These are phyloP conservation scores for Rhizoctonia solani DNA, from an alignment of 1,284 basidiomycete species.

Conservation along the genomic window DNA sequence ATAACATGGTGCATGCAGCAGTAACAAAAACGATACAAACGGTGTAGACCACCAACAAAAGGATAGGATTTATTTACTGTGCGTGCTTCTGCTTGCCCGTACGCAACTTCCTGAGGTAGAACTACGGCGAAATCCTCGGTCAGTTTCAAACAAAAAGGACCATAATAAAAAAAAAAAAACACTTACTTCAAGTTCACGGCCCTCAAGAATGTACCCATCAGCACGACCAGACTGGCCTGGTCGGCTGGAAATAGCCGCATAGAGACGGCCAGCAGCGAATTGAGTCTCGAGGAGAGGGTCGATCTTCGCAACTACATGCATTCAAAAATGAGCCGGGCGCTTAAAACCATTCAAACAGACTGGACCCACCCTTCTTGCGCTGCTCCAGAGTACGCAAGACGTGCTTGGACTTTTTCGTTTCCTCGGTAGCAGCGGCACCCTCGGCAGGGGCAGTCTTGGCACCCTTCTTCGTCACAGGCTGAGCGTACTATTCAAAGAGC, in stretches of 20 bases:
- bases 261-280: slow-evolving; percentile 86
- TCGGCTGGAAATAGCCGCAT: slow-evolving; percentile 86
- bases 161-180: slow-evolving; percentile 41
- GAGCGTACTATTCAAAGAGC: slow-evolving; percentile 91
- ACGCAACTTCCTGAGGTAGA: slow-evolving; percentile 92
- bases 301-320: slow-evolving; percentile 75
- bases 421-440: slow-evolving; percentile 55
- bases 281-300: slow-evolving; percentile 85
- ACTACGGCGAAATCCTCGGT: no score
- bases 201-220: slow-evolving; percentile 95
- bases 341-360: slow-evolving; percentile 34
- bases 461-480: slow-evolving; percentile 85
- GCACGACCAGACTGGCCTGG: slow-evolving; percentile 93
- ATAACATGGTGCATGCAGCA: slow-evolving; percentile 19
- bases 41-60: slow-evolving; percentile 6
- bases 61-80: slow-evolving; percentile 11
- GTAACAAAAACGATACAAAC: slow-evolving; percentile 31
- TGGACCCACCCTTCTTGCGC: slow-evolving; percentile 77
- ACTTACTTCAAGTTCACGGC: slow-evolving; percentile 90
- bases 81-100: slow-evolving; percentile 91
- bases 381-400: slow-evolving; percentile 82
- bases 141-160: slow-evolving; percentile 36
- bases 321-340: no score
- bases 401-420: slow-evolving; percentile 87
- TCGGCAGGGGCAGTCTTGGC: slow-evolving; percentile 60